phyloP scores from a whole-genome alignment of 768 basidiomycete genomes.

The Boletus subcaerulescens region DNA sequence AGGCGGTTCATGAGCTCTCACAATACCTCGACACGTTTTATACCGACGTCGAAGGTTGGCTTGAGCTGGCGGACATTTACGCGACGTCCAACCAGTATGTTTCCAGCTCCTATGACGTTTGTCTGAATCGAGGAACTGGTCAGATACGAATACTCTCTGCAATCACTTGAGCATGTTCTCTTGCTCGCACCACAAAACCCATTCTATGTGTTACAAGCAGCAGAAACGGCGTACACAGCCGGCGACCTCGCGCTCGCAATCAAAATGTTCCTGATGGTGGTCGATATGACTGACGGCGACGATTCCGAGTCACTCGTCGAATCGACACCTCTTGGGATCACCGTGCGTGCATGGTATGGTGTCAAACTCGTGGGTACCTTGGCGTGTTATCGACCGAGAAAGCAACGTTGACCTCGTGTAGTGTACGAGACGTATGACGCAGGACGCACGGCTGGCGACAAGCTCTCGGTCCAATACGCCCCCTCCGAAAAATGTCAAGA shows the following conservation, averaged over 20 bases:
- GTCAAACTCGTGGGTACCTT: slow-evolving; percentile 64
- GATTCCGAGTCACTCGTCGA: slow-evolving; percentile 50
- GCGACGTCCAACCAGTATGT: slow-evolving; percentile 70
- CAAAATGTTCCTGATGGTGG: slow-evolving; percentile 72
- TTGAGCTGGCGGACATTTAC: slow-evolving; percentile 82
- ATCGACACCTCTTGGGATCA: slow-evolving; percentile 47
- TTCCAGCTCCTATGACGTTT: neutral
- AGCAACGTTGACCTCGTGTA: slow-evolving; percentile 25
- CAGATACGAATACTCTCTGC: slow-evolving; percentile 71
- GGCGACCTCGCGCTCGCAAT: slow-evolving; percentile 73
- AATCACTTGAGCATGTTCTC: slow-evolving; percentile 77
- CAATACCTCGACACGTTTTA: slow-evolving; percentile 84
- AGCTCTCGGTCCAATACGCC: slow-evolving; percentile 57
- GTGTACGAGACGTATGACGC: slow-evolving; percentile 59
- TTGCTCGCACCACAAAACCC: slow-evolving; percentile 85
- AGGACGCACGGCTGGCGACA: slow-evolving; percentile 36
- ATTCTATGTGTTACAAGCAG: slow-evolving; percentile 77
- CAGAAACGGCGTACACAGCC: slow-evolving; percentile 83
- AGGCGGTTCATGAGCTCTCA: slow-evolving; percentile 68
- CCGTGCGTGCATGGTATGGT: slow-evolving; percentile 78
- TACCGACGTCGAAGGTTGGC: slow-evolving; percentile 84
- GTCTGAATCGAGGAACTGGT: neutral
- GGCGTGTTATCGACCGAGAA: too few relatives aligned
- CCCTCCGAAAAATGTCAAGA: slow-evolving; percentile 49
- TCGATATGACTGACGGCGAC: slow-evolving; percentile 74